Base-by-base conservation (phyloP, 2,329 filamentous ascomycete species). In the Paecilomyces sp. region DNA sequence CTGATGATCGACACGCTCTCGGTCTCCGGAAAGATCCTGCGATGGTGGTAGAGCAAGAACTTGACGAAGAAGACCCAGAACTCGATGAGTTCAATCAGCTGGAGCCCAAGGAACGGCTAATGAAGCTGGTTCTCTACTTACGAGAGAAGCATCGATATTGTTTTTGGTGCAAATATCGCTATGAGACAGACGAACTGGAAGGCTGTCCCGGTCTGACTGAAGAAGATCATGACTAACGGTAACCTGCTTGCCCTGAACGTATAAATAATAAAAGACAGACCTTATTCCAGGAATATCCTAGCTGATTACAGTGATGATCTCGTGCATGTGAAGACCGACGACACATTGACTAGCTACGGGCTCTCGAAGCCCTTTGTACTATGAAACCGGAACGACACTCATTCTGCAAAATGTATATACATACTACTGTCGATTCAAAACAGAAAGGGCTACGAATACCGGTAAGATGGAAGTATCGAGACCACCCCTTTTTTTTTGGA, bases 141-240 rank as follows among this genome's bases (percentile, higher is more conserved):
- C 83, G 94, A 41, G 79, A 85, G 55, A 83, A 83, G 69, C 85
- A 91, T 69, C 76, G 81, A 53, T 99, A 99, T 72, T 99, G 94
- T 77, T 96, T 97, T 72, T 99, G 92, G 90, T 99, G 94, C 76
- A 97, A 97, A 73, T 89, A 83, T 74, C 80, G 80, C 57, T 99
- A 97, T 72, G 83, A 86, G 33, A 71, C 72, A 18, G 65, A 67
- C 0, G 86, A 91, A 68, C 87, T 97, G 88, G 91, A 94, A 12
- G 92, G 90, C 0, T 99, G 94, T 79, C 93, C 94, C 0, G 94
- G 94, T 0, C 59, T 88, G 36, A 89, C 86, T 0, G 94, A 97
- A 75, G 92, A 96, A 69, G 92, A 97, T 67, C 85, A 88, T 70
- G 85, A 85, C 66, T 87, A 72, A 84, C 47, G 47, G 57, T 47